Conservation (phyloP, 2,329 filamentous ascomycete genomes). For the Colletotrichum chlorophyti region DNA sequence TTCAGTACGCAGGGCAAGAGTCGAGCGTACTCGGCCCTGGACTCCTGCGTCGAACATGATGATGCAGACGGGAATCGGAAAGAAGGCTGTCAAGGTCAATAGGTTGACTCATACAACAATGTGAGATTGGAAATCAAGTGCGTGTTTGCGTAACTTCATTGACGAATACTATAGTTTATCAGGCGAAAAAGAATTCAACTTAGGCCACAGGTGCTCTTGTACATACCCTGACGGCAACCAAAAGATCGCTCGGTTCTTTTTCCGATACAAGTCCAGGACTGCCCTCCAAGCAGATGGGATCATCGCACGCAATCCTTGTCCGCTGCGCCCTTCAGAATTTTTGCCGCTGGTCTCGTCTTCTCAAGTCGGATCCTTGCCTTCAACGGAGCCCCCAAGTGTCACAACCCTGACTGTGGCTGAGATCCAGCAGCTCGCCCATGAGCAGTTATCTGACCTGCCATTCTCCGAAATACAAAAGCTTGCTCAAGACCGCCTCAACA, state of each 20-base stretch:
- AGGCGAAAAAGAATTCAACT: not conserved
- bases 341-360: too few relatives aligned
- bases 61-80: not conserved
- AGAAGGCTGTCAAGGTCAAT: slow-evolving; percentile 6
- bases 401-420: not conserved
- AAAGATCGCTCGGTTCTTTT: not conserved
- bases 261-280: not conserved
- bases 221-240: not conserved
- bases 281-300: not conserved
- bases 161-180: not conserved
- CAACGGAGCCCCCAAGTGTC: not conserved
- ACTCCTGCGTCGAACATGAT: not conserved
- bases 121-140: rapidly evolving
- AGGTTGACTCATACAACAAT: not conserved
- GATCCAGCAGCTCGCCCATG: not conserved
- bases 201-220: too few relatives aligned
- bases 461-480: not conserved
- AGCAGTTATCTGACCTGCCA: not conserved
- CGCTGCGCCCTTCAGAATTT: too few relatives aligned
- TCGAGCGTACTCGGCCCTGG: not conserved
- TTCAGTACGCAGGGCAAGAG: too few relatives aligned
- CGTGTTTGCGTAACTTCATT: not conserved
- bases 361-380: too few relatives aligned
- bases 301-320: not conserved
- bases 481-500: not conserved